Conservation (phyloP, 345 rosid genomes). For the Gossypium longicalyx region DNA sequence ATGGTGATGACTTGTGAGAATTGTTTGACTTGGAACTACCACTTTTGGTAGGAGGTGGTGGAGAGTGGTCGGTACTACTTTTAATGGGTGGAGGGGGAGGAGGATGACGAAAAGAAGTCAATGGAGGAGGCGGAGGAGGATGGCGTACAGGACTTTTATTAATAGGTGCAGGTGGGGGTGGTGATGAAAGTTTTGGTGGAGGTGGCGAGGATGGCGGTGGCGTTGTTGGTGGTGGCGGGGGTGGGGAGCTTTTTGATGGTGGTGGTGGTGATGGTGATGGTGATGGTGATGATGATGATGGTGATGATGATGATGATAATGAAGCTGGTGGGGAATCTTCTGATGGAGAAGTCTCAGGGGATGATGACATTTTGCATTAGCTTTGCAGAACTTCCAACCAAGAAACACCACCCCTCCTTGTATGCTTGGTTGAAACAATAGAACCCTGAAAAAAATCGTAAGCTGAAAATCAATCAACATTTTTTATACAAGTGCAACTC, state of each 20-base stretch:
- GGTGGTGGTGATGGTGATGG: constrained; percentile 26
- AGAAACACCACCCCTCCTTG: constrained; percentile 43
- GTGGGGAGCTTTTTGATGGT: background rate
- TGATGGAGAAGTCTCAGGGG: constrained; percentile 46
- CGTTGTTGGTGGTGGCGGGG: background rate
- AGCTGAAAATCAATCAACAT: constrained; percentile 3
- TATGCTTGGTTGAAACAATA: constrained; percentile 24
- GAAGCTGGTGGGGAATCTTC: constrained; percentile 38
- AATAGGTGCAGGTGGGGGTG: background rate
- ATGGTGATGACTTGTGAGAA: background rate
- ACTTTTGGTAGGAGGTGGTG: background rate
- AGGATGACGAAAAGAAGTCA: background rate
- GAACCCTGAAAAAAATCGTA: constrained; percentile 30
- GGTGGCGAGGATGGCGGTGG: constrained; percentile 9
- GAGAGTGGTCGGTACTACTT: background rate
- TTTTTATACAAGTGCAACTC: too few relatives aligned
- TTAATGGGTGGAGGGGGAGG: background rate
- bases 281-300: background rate
- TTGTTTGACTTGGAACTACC: background rate
- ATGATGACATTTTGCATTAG: constrained; percentile 39
- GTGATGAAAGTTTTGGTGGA: background rate
- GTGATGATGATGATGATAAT: background rate
- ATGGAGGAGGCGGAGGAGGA: background rate
- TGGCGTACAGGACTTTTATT: background rate
- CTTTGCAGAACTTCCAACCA: constrained; percentile 24